phyloP scores from a whole-genome alignment of 768 basidiomycete species.

The Tylopilus subfusipes region DNA sequence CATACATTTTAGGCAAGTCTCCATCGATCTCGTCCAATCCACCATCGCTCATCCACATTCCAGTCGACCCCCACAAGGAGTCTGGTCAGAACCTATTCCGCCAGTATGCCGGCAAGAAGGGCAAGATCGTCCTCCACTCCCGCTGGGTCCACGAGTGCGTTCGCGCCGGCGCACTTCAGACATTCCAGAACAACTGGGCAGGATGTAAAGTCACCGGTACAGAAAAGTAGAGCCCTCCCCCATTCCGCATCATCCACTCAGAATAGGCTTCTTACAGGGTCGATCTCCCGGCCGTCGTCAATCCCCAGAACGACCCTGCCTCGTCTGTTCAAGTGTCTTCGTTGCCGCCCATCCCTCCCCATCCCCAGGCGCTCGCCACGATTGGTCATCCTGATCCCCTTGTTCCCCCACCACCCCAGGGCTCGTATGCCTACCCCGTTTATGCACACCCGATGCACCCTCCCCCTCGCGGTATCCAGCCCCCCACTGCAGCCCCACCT shows the following conservation, averaged over 20 bases:
- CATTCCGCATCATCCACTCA: background rate
- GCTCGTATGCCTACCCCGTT: slow-evolving; percentile 30
- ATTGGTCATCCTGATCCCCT: slow-evolving; percentile 27
- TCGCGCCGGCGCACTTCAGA: slow-evolving; percentile 63
- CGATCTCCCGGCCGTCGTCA: slow-evolving; percentile 18
- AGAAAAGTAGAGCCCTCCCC: slow-evolving; percentile 50
- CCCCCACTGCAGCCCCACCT: slow-evolving; percentile 46
- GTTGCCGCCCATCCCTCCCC: slow-evolving; percentile 26
- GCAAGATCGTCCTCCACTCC: slow-evolving; percentile 69
- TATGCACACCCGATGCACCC: slow-evolving; percentile 42
- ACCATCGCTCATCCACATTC: slow-evolving; percentile 1
- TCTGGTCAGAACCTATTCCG: slow-evolving; percentile 80
- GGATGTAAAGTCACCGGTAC: slow-evolving; percentile 76
- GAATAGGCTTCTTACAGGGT: slow-evolving; percentile 17
- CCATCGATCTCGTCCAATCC: slow-evolving; percentile 1
- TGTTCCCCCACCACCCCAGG: slow-evolving; percentile 29
- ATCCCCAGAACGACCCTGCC: slow-evolving; percentile 23
- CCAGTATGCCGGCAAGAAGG: slow-evolving; percentile 76
- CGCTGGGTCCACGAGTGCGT: slow-evolving; percentile 80
- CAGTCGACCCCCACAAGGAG: slow-evolving; percentile 75
- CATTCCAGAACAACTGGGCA: slow-evolving; percentile 73
- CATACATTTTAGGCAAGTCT: slow-evolving; percentile 72
- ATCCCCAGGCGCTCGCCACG: slow-evolving; percentile 28
- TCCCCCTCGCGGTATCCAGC: slow-evolving; percentile 41
- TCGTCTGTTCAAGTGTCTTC: slow-evolving; percentile 25